Conservation (phyloP, 768 basidiomycete genomes). For the Phanerochaete carnosa region DNA sequence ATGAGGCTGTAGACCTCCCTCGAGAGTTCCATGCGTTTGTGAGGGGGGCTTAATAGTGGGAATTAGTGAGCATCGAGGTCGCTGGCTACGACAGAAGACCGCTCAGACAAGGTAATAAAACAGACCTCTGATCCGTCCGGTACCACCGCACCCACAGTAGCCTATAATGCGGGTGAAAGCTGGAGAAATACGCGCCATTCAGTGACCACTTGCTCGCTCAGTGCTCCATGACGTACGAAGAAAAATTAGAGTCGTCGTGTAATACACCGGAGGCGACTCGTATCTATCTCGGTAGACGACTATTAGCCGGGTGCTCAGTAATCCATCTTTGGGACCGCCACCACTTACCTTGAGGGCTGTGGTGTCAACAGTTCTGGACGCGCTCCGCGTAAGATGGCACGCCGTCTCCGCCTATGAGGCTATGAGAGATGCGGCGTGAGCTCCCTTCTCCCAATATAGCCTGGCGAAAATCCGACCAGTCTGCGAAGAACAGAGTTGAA, state of each 20-base stretch:
- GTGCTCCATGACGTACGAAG: slow-evolving; percentile 10
- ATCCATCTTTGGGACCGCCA: not conserved
- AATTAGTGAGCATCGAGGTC: not conserved
- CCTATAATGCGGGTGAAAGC: slow-evolving; percentile 11
- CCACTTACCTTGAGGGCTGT: not conserved
- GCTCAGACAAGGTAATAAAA: not conserved
- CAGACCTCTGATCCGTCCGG: slow-evolving; percentile 13
- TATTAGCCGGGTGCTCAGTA: not conserved
- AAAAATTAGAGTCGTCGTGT: slow-evolving; percentile 10
- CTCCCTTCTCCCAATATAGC: slow-evolving; percentile 2
- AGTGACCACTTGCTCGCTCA: not conserved
- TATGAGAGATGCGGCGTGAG: slow-evolving; percentile 10
- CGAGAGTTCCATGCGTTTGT: slow-evolving; percentile 42
- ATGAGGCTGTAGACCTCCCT: slow-evolving; percentile 58
- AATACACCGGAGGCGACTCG: slow-evolving; percentile 11
- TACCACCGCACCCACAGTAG: slow-evolving; percentile 6
- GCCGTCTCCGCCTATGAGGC: slow-evolving; percentile 4
- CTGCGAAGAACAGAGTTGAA: not conserved
- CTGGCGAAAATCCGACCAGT: not conserved
- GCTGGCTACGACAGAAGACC: not conserved
- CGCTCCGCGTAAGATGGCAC: not conserved
- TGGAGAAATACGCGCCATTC: slow-evolving; percentile 9
- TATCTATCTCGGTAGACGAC: slow-evolving; percentile 9
- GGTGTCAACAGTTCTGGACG: not conserved
- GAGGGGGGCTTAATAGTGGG: not conserved